Conservation (phyloP, 495 filamentous ascomycete species). For the Aspergillus heteromorphus region DNA sequence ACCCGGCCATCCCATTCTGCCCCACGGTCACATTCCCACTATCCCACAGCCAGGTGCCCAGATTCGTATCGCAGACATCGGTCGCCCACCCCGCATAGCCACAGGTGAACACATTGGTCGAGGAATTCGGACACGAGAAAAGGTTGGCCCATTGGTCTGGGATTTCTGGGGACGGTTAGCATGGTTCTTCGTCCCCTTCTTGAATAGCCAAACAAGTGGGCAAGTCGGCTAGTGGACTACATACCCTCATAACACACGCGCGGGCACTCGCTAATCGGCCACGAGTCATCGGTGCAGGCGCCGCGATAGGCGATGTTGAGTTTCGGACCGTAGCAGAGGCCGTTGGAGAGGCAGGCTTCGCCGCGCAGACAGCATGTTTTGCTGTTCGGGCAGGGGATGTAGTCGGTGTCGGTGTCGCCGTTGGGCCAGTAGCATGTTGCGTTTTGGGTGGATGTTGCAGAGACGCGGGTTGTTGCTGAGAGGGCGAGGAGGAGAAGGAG, state of each 20-base stretch:
- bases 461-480: neutral
- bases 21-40: conserved; percentile 5
- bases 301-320: conserved; percentile 11
- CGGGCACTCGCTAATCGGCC: conserved; percentile 13
- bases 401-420: neutral
- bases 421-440: neutral
- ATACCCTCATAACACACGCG: conserved; percentile 7
- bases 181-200: too few relatives aligned
- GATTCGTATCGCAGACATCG: neutral
- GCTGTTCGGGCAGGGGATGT: conserved; percentile 9
- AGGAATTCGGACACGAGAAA: neutral
- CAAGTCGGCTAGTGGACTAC: too few relatives aligned
- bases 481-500: neutral
- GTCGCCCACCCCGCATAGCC: conserved; percentile 2
- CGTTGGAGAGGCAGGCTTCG: conserved; percentile 16
- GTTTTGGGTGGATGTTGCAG: neutral
- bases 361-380: conserved; percentile 7
- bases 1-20: neutral
- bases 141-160: conserved; percentile 5
- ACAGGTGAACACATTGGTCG: conserved; percentile 5
- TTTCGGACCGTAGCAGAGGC: conserved; percentile 8
- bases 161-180: neutral
- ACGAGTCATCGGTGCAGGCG: conserved; percentile 14
- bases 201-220: too few relatives aligned
- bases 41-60: neutral